Evolutionary conservation across 2,329 filamentous ascomycete genomes (phyloP), one percentile per base, ranked within the genome.

Genomic region (Colletotrichum sp.): DNA sequence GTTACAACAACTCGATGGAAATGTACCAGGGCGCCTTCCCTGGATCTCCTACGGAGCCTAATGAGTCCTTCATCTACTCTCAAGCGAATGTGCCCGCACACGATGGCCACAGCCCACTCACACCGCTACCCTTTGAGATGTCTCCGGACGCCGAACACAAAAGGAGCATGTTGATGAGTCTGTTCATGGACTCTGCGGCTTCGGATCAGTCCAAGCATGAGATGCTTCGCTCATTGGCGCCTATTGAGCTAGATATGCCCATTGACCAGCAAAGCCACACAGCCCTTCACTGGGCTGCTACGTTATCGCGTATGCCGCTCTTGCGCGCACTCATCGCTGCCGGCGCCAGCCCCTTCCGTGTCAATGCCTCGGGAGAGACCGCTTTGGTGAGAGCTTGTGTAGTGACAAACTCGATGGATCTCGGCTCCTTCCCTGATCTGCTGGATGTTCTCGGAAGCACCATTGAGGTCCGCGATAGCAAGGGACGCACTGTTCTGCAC

Each of bases 271-370:
- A 95, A 75, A 93, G 93, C 44, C 95, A 99, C 81, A 99, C 96
- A 21, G 96, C 96, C 4, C 88, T 99, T 55, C 96, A 99, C 82
- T 99, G 97, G 97, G 97, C 97, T 4, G 96, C 97, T 7, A 98
- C 97, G 6, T 89, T 99, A 63, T 96, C 96, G 4, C 94, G 96
- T 18, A 93, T 98, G 83, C 91, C 95, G 2, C 89, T 99, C 8
- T 88, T 99, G 72, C 93, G 95, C 70, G 91, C 96, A 0, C 89
- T 99, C 13, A 95, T 99, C 71, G 90, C 92, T 7, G 94, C 94
- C 63, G 97, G 97, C 2, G 96, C 96, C 2, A 98, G 93, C 79
- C 95, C 98, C 63, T 95, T 93, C 82, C 92, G 97, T 34, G 94
- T 98, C 2, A 99, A 99, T 81, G 93, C 93, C 28, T 94, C 94